Evolutionary conservation across 129 eudicot species (phyloP).

Genomic region (Sambucus nigra): DNA sequence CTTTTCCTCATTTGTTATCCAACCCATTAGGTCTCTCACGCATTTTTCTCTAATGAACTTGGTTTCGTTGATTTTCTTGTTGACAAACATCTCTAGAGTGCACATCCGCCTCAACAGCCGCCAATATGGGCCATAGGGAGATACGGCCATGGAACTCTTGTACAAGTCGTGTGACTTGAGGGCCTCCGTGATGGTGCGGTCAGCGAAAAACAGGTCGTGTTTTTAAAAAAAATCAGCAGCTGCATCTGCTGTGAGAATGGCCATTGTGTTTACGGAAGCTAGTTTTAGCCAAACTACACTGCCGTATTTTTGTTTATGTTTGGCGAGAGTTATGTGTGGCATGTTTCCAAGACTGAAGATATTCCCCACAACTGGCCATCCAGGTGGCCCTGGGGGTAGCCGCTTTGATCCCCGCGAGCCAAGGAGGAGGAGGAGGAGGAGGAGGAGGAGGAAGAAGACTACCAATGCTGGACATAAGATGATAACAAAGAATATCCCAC

Average conservation of each 20-base stretch:
- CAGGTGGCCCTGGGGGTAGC: slow-evolving; percentile 14
- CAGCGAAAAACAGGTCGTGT: slow-evolving; percentile 14
- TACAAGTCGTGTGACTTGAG: slow-evolving; percentile 9
- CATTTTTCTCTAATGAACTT: slow-evolving; percentile 12
- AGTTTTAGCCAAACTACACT: slow-evolving; percentile 12
- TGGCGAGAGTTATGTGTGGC: slow-evolving; percentile 14
- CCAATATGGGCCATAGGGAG: slow-evolving; percentile 25
- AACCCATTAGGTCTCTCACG: slow-evolving; percentile 11
- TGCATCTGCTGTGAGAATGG: slow-evolving; percentile 8
- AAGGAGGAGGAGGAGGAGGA: too few species aligned
- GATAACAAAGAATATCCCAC: too few species aligned
- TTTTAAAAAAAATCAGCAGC: slow-evolving; percentile 23
- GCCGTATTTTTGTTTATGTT: slow-evolving; percentile 7
- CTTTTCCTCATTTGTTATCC: slow-evolving; percentile 12
- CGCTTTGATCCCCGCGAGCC: too few species aligned
- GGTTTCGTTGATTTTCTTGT: slow-evolving; percentile 13
- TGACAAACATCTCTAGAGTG: slow-evolving; percentile 16
- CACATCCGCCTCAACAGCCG: slow-evolving; percentile 21
- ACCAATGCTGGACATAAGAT: too few species aligned
- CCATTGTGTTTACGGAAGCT: slow-evolving; percentile 14
- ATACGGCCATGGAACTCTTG: slow-evolving; percentile 13
- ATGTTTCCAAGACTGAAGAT: slow-evolving; percentile 14
- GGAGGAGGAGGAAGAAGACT: too few species aligned
- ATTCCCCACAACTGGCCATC: too few species aligned
- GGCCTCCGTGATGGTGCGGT: slow-evolving; percentile 2